Conservation (phyloP, 2,329 filamentous ascomycete species). For the Beauveria varroae region DNA sequence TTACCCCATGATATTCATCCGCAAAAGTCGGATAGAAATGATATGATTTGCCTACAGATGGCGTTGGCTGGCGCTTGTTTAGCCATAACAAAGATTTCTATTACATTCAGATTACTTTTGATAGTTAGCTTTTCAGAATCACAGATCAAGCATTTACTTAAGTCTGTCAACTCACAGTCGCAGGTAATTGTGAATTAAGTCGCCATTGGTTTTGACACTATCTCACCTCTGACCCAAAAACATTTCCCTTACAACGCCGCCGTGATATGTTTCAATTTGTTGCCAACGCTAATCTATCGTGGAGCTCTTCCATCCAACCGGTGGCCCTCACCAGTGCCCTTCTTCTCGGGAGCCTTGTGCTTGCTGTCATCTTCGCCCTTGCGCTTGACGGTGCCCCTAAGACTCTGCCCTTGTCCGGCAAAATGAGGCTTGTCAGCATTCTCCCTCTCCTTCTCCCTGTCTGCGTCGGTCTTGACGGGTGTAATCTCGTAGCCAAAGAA, state of each 20-base stretch:
- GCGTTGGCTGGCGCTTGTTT: background rate
- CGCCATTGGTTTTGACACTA: background rate
- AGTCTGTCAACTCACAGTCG: too few relatives aligned
- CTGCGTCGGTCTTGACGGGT: conserved; percentile 72
- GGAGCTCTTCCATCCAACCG: conserved; percentile 36
- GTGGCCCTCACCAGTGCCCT: conserved; percentile 34
- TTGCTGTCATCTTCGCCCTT: conserved; percentile 50
- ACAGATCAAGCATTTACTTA: background rate
- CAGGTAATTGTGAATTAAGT: background rate
- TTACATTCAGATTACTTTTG: background rate
- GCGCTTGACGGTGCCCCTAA: conserved; percentile 63
- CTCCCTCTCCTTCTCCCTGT: conserved; percentile 59
- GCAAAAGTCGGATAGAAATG: background rate
- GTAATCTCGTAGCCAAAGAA: conserved; percentile 96
- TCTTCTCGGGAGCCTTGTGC: conserved; percentile 40
- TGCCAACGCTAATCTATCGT: conserved; percentile 14
- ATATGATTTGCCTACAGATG: background rate
- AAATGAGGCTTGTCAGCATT: conserved; percentile 66
- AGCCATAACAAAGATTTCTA: background rate
- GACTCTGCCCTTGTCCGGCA: conserved; percentile 74
- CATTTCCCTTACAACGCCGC: background rate
- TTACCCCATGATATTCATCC: background rate
- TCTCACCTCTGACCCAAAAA: background rate
- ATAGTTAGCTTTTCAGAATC: background rate
- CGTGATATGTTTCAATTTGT: background rate